Conservation (phyloP, 768 basidiomycete species). For the Russula sp. region DNA sequence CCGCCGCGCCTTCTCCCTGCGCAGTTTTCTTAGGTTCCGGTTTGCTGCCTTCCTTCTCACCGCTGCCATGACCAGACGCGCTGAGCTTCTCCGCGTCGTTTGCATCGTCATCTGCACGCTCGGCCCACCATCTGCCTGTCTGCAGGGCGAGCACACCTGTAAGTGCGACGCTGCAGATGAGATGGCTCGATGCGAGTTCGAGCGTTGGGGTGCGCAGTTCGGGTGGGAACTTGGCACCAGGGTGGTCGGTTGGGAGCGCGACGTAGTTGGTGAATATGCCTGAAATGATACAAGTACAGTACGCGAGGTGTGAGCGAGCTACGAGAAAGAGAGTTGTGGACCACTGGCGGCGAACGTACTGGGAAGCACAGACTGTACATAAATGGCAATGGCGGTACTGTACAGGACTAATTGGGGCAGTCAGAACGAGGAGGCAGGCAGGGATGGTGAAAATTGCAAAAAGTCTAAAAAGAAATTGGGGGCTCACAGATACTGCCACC, state of each 20-base stretch:
- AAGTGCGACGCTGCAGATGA: conserved; percentile 82
- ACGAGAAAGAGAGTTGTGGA: not conserved
- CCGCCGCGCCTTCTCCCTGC: not conserved
- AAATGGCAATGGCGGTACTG: conserved; percentile 64
- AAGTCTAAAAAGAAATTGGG: not conserved
- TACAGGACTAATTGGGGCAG: conserved; percentile 60
- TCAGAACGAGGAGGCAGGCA: not conserved
- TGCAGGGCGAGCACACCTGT: conserved; percentile 85
- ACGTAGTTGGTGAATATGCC: conserved; percentile 58
- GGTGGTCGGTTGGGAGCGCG: conserved; percentile 34
- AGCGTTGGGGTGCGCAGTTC: conserved; percentile 61
- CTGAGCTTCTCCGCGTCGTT: conserved; percentile 36
- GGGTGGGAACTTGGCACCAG: conserved; percentile 59
- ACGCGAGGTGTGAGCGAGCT: conserved; percentile 22
- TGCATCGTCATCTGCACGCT: conserved; percentile 62
- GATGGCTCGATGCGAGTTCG: conserved; percentile 78
- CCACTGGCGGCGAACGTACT: conserved; percentile 47
- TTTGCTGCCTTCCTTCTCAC: conserved; percentile 8
- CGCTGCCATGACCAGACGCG: not conserved
- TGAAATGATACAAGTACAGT: conserved; percentile 32
- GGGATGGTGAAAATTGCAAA: conserved; percentile 1
- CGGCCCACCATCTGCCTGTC: conserved; percentile 83
- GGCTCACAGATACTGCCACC: conserved; percentile 80
- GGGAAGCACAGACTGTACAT: conserved; percentile 73
- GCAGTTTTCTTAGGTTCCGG: not conserved